Base-by-base conservation (phyloP, 208 protist species). In the Endotrypanum monterogeii region DNA sequence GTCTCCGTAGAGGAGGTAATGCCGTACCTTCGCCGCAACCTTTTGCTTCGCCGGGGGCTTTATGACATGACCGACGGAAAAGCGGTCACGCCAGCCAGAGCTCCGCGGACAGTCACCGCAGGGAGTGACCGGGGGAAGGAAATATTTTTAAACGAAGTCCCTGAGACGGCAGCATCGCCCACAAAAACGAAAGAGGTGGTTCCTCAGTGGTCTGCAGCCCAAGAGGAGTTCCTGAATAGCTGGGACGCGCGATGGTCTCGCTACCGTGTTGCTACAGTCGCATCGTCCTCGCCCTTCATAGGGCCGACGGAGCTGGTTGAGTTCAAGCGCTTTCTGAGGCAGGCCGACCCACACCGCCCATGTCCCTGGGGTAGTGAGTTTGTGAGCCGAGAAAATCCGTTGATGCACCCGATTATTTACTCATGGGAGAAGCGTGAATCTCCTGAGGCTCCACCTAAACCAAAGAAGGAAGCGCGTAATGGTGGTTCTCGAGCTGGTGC, bases 31-130 rank as follows among this genome's bases (percentile, higher is more conserved):
- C 83, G 89, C 23, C 41, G 23, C 6, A 25, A 85, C 50, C 39
- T 85, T 28, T 28, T 90, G 61, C 62, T 91, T 37, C 86, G 89
- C 20, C 82, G 85, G 20, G 89, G 87, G 23, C 78, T 72, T 23
- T 83, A 75, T 67, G 63, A 44, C 32, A 57, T 58, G 44, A 44
- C 76, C 11, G 63, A n/a, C 16, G 11, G 5, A 16, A 52, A 60
- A 12, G 32, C 52, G 32, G 48, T 39, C 37, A 18, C 20, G 35
- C 61, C 60, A 18, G 25, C 30, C 55, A 60, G 55, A 25, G n/a
- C 41, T 46, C 37, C 30, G 12, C 16, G 4, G 8, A 18, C 25
- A 41, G 3, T 18, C 41, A 44, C 41, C 14, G 52, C 18, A 18
- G 65, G 25, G 46, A 50, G 30, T 12, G 14, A 32, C 2, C 28